A percentile compares a stretch with the other conserved stretches of the same genome.
phyloP scores from a whole-genome alignment of 202 grass and related monocot genomes.

The Schoenoplectus tabernaemontani region DNA sequence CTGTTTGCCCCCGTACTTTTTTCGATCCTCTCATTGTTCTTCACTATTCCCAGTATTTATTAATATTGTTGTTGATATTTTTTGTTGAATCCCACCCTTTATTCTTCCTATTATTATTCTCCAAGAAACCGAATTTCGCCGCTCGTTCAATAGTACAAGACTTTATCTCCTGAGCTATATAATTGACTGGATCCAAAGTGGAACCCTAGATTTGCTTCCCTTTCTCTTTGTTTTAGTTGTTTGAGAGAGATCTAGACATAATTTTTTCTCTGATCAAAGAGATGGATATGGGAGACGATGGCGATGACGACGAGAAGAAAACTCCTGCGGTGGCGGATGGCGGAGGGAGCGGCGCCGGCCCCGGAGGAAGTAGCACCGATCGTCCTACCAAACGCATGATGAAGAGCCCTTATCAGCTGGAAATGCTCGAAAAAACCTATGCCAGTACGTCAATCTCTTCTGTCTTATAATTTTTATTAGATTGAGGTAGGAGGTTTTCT shows the following conservation, averaged over 20 bases:
- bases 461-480: neutral
- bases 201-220: conserved; percentile 25
- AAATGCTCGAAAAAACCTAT: conserved; percentile 83
- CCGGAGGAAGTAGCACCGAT: conserved; percentile 33
- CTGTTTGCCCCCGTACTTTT: conserved; percentile 15
- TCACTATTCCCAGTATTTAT: conserved; percentile 27
- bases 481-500: conserved; percentile 8
- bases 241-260: conserved; percentile 37
- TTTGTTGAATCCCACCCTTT: neutral
- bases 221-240: neutral
- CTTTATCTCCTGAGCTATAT: neutral
- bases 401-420: conserved; percentile 94
- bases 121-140: conserved; percentile 35
- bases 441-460: conserved; percentile 36
- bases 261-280: neutral
- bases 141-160: conserved; percentile 30
- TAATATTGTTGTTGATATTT: conserved; percentile 12
- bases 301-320: conserved; percentile 20
- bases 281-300: conserved; percentile 43
- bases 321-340: neutral
- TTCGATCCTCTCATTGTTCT: conserved; percentile 25
- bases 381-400: conserved; percentile 58
- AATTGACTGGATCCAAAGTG: neutral
- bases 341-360: conserved; percentile 19
- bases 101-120: conserved; percentile 14